Conservation (phyloP, 768 basidiomycete species). For the Jaapia argillacea region DNA sequence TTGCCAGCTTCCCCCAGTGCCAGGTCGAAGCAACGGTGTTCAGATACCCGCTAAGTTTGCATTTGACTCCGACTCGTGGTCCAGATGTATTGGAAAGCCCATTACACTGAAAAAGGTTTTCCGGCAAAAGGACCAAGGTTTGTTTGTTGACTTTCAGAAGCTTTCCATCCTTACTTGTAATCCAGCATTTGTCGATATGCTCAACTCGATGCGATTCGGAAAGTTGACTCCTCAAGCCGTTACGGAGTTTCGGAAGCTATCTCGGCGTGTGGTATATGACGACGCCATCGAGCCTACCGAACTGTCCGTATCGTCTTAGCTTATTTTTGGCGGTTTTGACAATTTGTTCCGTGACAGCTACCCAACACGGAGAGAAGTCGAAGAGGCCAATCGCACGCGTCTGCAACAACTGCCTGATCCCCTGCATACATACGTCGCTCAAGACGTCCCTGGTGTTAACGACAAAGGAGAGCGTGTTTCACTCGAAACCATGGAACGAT, state of each 20-base stretch:
- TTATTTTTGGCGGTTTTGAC: background rate
- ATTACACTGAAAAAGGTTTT: conserved; percentile 66
- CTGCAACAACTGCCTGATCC: conserved; percentile 31
- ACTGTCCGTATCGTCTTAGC: conserved; percentile 33
- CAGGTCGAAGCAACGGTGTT: conserved; percentile 35
- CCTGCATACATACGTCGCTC: conserved; percentile 29
- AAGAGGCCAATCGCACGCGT: conserved; percentile 49
- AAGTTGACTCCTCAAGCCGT: conserved; percentile 33
- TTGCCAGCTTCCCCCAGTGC: conserved; percentile 83
- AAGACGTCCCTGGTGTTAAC: conserved; percentile 37
- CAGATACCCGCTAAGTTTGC: conserved; percentile 50
- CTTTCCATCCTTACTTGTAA: background rate
- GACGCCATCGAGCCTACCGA: conserved; percentile 81
- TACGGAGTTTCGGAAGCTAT: conserved; percentile 42
- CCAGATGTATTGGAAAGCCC: conserved; percentile 45
- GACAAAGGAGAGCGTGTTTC: conserved; percentile 27
- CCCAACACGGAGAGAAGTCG: conserved; percentile 65
- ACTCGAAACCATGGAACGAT: conserved; percentile 26
- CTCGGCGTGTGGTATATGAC: conserved; percentile 45
- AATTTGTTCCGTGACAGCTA: conserved; percentile 32
- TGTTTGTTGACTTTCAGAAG: too few relatives aligned
- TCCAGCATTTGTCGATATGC: conserved; percentile 61
- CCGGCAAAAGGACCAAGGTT: conserved; percentile 77
- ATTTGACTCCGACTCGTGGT: conserved; percentile 77
- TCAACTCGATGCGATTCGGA: conserved; percentile 84